Conservation (phyloP, 2,329 filamentous ascomycete species). For the Fusarium pseudograminearum region DNA sequence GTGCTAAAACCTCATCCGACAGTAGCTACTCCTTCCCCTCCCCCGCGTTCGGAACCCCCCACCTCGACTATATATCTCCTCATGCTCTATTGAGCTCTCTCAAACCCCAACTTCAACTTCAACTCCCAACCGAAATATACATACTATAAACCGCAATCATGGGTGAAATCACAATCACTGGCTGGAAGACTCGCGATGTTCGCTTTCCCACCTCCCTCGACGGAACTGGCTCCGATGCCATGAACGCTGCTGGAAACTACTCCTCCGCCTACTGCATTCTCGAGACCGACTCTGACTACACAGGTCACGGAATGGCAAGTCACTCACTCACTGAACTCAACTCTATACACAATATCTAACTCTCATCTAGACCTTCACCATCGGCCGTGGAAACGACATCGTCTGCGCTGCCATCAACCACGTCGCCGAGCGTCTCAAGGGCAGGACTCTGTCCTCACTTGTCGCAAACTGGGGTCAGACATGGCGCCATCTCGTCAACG, state of each 20-base stretch:
- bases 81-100: slow-evolving; percentile 26
- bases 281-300: slow-evolving; percentile 77
- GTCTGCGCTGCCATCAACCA: slow-evolving; percentile 87
- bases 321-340: not conserved
- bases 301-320: slow-evolving; percentile 82
- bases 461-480: slow-evolving; percentile 87
- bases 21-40: slow-evolving; percentile 26
- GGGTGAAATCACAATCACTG: slow-evolving; percentile 75
- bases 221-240: slow-evolving; percentile 96
- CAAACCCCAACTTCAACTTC: not conserved
- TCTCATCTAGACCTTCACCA: slow-evolving; percentile 74
- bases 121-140: not conserved
- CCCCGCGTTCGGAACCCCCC: slow-evolving; percentile 40
- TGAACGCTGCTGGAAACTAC: slow-evolving; percentile 95
- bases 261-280: slow-evolving; percentile 95
- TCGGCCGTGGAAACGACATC: slow-evolving; percentile 91
- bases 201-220: slow-evolving; percentile 92
- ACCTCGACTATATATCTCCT: slow-evolving; percentile 22
- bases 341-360: not conserved
- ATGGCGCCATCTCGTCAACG: slow-evolving; percentile 91
- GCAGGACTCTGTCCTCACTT: slow-evolving; percentile 80
- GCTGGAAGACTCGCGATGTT: slow-evolving; percentile 78
- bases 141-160: slow-evolving; percentile 24
- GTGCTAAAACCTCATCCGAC: slow-evolving; percentile 1
- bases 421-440: slow-evolving; percentile 80